A percentile compares a stretch with the other conserved stretches of the same genome.
These are phyloP conservation scores for Pisolithus albus DNA, from an alignment of 768 basidiomycete species.

Conservation along the genomic window DNA sequence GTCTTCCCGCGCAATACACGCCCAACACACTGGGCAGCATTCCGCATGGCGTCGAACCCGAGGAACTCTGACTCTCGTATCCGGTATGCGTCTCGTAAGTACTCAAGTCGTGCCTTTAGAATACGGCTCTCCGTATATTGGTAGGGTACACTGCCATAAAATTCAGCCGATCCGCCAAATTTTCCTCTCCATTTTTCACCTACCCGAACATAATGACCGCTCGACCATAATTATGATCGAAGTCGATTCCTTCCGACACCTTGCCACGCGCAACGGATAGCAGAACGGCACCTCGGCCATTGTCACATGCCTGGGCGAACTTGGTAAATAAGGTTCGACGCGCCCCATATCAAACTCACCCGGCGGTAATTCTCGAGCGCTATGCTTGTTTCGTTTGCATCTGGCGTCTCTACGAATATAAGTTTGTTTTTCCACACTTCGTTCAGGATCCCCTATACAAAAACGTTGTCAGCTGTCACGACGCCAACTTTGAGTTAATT, in stretches of 20 bases:
- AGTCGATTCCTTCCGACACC: constrained; percentile 99
- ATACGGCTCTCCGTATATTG: constrained; percentile 99
- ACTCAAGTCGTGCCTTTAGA: constrained; percentile 93
- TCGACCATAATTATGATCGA: constrained; percentile 98
- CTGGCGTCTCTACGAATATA: constrained; percentile 98
- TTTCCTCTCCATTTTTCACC: constrained; percentile 10
- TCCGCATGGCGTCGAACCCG: constrained; percentile 99
- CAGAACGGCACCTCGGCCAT: constrained; percentile 93
- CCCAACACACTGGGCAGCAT: constrained; percentile 98
- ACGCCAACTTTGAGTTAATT: constrained; percentile 19
- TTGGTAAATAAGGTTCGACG: not conserved
- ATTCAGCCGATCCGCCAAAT: constrained; percentile 1
- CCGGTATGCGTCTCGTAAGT: constrained; percentile 95
- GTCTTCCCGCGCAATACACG: constrained; percentile 97
- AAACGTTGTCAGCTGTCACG: not conserved
- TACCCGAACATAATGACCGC: constrained; percentile 99
- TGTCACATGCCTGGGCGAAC: constrained; percentile 80
- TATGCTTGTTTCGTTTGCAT: constrained; percentile 97
- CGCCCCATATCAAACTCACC: constrained; percentile 36
- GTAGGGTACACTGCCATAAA: constrained; percentile 67
- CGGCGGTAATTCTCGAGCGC: constrained; percentile 95
- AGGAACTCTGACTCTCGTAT: constrained; percentile 98
- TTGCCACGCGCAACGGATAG: constrained; percentile 98
- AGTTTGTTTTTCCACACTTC: constrained; percentile 99
- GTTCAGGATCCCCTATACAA: constrained; percentile 83